Evolutionary conservation across 2,329 filamentous ascomycete genomes (phyloP).

Genomic region (Monilinia polystroma): DNA sequence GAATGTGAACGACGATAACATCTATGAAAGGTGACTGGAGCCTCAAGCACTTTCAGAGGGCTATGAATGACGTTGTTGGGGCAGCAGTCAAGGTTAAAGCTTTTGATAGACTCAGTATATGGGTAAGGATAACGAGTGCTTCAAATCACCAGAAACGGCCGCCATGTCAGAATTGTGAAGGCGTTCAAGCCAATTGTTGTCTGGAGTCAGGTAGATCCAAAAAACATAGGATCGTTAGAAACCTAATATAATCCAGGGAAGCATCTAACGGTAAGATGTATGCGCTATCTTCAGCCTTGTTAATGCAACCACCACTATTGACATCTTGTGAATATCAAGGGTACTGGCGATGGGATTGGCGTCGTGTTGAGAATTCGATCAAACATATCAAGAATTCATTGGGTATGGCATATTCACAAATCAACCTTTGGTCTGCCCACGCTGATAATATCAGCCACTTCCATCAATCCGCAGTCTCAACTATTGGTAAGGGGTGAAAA

Average conservation of each 20-base stretch:
- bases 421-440: conserved; percentile 17
- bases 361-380: conserved; percentile 18
- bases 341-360: neutral
- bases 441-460: conserved; percentile 13
- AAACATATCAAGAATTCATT: conserved; percentile 22
- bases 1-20: conserved; percentile 13
- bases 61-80: conserved; percentile 4
- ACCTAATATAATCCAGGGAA: conserved; percentile 12
- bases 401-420: conserved; percentile 24
- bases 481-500: conserved; percentile 18
- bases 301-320: conserved; percentile 10
- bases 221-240: conserved; percentile 13
- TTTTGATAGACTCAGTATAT: conserved; percentile 2
- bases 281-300: conserved; percentile 20
- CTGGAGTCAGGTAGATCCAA: conserved; percentile 1
- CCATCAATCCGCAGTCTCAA: conserved; percentile 14
- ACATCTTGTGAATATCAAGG: conserved; percentile 2
- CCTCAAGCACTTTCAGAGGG: conserved; percentile 9
- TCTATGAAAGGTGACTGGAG: conserved; percentile 6
- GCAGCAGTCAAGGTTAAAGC: conserved; percentile 16
- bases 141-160: conserved; percentile 11
- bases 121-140: conserved; percentile 17
- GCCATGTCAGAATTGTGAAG: conserved; percentile 2
- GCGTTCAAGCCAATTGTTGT: neutral
- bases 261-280: conserved; percentile 6